A percentile compares a stretch with the other conserved stretches of the same genome.
phyloP scores from a whole-genome alignment of 2,329 filamentous ascomycete genomes.

The Penicillium sp. region DNA sequence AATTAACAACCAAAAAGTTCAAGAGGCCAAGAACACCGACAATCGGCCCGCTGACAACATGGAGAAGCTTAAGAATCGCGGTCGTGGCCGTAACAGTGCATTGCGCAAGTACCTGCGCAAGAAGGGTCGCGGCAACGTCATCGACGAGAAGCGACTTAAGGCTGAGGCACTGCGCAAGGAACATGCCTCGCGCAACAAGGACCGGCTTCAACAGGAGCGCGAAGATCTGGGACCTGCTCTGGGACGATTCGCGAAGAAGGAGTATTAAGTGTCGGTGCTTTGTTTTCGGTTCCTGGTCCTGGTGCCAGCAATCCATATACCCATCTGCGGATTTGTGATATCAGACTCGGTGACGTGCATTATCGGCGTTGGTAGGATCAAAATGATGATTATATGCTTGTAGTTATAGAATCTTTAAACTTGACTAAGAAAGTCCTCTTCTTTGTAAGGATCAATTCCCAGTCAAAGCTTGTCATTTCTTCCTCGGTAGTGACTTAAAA shows the following conservation, averaged over 20 bases:
- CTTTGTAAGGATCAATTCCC: too few species aligned
- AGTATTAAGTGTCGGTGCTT: slow-evolving; percentile 19
- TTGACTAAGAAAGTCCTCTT: too few species aligned
- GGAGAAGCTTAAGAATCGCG: slow-evolving; percentile 63
- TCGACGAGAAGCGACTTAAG: slow-evolving; percentile 87
- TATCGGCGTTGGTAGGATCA: slow-evolving; percentile 23
- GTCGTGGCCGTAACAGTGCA: slow-evolving; percentile 82
- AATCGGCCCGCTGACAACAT: slow-evolving; percentile 56
- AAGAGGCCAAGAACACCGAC: slow-evolving; percentile 74
- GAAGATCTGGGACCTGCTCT: slow-evolving; percentile 80
- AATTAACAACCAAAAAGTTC: slow-evolving; percentile 68
- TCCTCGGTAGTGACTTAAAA: too few species aligned
- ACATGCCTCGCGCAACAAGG: slow-evolving; percentile 61
- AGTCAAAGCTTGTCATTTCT: too few species aligned
- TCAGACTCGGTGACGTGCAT: slow-evolving; percentile 21
- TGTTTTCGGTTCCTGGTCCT: slow-evolving; percentile 2
- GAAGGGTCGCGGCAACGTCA: slow-evolving; percentile 85
- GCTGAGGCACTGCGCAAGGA: slow-evolving; percentile 74
- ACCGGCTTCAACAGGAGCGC: slow-evolving; percentile 59
- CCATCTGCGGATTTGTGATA: slow-evolving; percentile 22
- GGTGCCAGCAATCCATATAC: slow-evolving; percentile 21
- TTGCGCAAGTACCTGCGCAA: slow-evolving; percentile 84
- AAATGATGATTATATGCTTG: slow-evolving; percentile 11
- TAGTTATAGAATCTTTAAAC: too few species aligned
- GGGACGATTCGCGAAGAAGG: slow-evolving; percentile 74